Conservation (phyloP, 2,329 filamentous ascomycete genomes). For the Ceratocystis lukuohia region DNA sequence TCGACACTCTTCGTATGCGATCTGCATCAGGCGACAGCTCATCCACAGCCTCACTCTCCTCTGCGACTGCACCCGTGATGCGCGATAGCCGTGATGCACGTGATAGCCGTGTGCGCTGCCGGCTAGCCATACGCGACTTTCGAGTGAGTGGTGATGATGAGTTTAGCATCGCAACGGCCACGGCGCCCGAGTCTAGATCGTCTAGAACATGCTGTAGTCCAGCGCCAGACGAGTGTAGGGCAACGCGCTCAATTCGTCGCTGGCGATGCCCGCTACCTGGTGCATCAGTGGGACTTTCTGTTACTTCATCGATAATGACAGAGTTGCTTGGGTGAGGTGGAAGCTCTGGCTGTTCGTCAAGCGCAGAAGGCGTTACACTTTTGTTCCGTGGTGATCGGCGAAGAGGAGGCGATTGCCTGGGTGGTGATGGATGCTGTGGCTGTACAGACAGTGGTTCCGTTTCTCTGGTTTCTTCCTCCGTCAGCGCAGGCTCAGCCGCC, state of each 20-base stretch:
- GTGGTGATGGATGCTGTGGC: background rate
- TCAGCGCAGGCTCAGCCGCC: background rate
- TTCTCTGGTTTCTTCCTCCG: background rate
- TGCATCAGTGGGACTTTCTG: constrained; percentile 41
- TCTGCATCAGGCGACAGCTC: constrained; percentile 27
- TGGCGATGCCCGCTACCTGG: constrained; percentile 40
- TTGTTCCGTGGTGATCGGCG: background rate
- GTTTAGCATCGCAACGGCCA: constrained; percentile 22
- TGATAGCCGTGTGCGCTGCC: constrained; percentile 5
- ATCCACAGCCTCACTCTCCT: constrained; percentile 22
- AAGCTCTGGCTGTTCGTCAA: constrained; percentile 11
- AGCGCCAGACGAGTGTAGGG: constrained; percentile 30
- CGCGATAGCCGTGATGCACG: constrained; percentile 12
- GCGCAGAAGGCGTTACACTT: background rate
- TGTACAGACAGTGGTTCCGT: background rate
- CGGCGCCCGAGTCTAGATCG: constrained; percentile 23
- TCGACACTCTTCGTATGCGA: background rate
- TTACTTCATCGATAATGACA: constrained; percentile 31
- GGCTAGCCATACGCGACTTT: constrained; percentile 26
- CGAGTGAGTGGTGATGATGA: constrained; percentile 32
- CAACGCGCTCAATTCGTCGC: constrained; percentile 29
- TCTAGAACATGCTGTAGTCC: constrained; percentile 32
- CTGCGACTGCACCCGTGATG: constrained; percentile 8
- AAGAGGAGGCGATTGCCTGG: background rate
- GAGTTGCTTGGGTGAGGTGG: constrained; percentile 2